phyloP scores from a whole-genome alignment of 306 rosid genomes.

The Glycyrrhiza uralensis region DNA sequence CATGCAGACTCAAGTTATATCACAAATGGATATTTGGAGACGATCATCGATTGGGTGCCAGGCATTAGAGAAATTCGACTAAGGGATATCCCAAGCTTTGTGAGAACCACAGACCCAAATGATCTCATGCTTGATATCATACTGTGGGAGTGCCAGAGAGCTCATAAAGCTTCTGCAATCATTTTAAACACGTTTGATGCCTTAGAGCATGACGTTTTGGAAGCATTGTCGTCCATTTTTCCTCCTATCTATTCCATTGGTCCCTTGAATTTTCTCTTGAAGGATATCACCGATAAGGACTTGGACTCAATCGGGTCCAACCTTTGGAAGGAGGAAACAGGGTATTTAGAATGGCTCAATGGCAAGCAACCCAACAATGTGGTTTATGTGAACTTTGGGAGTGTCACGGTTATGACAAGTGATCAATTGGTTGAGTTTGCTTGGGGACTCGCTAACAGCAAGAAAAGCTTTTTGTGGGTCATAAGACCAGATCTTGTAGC shows the following conservation, averaged over 20 bases:
- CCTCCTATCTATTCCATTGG: conserved; percentile 62
- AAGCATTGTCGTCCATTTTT: conserved; percentile 29
- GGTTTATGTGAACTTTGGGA: conserved; percentile 73
- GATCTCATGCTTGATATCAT: conserved; percentile 29
- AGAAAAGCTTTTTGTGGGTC: conserved; percentile 46
- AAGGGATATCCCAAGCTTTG: conserved; percentile 51
- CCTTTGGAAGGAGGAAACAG: conserved; percentile 64
- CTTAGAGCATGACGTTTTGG: conserved; percentile 42
- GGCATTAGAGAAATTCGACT: conserved; percentile 53
- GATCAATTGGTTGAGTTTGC: conserved; percentile 59
- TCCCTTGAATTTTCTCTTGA: conserved; percentile 36
- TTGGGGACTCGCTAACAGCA: conserved; percentile 69
- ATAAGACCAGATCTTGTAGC: conserved; percentile 56
- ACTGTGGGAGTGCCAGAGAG: conserved; percentile 17
- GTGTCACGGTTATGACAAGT: conserved; percentile 55
- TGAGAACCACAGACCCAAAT: conserved; percentile 52
- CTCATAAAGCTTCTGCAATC: conserved; percentile 46
- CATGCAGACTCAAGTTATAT: conserved; percentile 45
- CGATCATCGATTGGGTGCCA: conserved; percentile 51
- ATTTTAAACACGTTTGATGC: conserved; percentile 58
- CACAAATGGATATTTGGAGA: conserved; percentile 57
- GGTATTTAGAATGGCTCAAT: conserved; percentile 59
- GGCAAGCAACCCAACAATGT: conserved; percentile 36
- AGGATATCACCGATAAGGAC: conserved; percentile 10
- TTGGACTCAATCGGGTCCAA: conserved; percentile 44